Evolutionary conservation across 139 green algal genomes (phyloP).

Genomic region (Asterochloris sp.): DNA sequence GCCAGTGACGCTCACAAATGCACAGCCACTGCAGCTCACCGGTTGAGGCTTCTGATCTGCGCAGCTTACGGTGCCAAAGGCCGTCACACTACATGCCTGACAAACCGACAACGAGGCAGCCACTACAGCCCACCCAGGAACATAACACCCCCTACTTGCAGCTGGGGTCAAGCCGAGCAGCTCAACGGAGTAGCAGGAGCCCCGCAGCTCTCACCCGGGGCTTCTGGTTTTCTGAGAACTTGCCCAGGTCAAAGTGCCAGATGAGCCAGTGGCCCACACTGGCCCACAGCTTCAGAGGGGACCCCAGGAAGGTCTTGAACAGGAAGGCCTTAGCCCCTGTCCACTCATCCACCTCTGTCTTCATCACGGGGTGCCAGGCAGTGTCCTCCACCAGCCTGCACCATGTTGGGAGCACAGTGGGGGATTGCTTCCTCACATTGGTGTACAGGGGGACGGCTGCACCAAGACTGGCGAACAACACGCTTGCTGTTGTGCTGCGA

Average conservation of each 20-base stretch:
- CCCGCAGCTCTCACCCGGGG: constrained; percentile 41
- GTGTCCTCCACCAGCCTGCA: constrained; percentile 90
- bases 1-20: too few species aligned
- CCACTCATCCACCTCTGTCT: constrained; percentile 49
- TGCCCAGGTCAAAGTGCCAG: constrained; percentile 88
- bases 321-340: constrained; percentile 28
- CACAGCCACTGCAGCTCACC: too few species aligned
- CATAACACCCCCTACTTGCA: not conserved
- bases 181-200: not conserved
- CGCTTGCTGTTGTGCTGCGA: too few species aligned
- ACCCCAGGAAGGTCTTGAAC: constrained; percentile 81
- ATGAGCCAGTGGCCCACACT: constrained; percentile 86
- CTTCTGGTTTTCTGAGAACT: constrained; percentile 83
- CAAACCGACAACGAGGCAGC: too few species aligned
- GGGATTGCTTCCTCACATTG: too few species aligned
- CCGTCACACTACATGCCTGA: too few species aligned
- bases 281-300: constrained; percentile 86
- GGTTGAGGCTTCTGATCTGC: too few species aligned
- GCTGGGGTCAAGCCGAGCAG: not conserved
- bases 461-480: too few species aligned
- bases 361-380: constrained; percentile 86
- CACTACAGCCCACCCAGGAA: not conserved
- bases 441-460: too few species aligned
- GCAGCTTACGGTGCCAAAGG: too few species aligned
- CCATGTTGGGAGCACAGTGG: not conserved